Conservation (phyloP, 2,329 filamentous ascomycete species). For the Nakataea oryzae region DNA sequence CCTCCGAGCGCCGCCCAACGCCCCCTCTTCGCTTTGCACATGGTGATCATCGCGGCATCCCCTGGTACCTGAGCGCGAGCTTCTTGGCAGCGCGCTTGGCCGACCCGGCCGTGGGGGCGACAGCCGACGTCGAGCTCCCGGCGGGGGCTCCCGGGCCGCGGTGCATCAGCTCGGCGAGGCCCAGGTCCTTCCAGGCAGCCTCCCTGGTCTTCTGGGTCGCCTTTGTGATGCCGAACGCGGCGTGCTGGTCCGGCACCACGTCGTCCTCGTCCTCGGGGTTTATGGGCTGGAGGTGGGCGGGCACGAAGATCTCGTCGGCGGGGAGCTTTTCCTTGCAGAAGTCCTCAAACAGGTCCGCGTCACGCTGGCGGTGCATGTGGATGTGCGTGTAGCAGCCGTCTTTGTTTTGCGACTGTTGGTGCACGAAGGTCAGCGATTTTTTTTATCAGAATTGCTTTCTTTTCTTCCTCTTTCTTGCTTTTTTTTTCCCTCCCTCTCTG, state of each 20-base stretch:
- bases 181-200: constrained; percentile 69
- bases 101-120: constrained; percentile 8
- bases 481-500: background rate
- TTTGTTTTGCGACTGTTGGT: constrained; percentile 42
- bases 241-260: constrained; percentile 79
- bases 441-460: too few relatives aligned
- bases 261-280: constrained; percentile 87
- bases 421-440: background rate
- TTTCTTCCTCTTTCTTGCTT: background rate
- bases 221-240: constrained; percentile 75
- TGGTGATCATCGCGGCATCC: constrained; percentile 24
- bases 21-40: background rate
- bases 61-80: constrained; percentile 11
- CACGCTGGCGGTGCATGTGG: constrained; percentile 61
- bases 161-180: constrained; percentile 59
- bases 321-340: constrained; percentile 61
- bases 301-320: constrained; percentile 75
- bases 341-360: constrained; percentile 72
- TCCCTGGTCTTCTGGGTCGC: constrained; percentile 64
- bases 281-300: constrained; percentile 66
- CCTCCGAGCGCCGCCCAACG: background rate
- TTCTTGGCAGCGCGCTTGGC: constrained; percentile 6
- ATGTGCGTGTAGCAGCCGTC: constrained; percentile 67
- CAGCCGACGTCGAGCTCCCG: constrained; percentile 2
- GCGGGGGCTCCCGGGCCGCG: constrained; percentile 35